phyloP scores from a whole-genome alignment of 306 rosid species.

The peach (Prunus persica) region DNA sequence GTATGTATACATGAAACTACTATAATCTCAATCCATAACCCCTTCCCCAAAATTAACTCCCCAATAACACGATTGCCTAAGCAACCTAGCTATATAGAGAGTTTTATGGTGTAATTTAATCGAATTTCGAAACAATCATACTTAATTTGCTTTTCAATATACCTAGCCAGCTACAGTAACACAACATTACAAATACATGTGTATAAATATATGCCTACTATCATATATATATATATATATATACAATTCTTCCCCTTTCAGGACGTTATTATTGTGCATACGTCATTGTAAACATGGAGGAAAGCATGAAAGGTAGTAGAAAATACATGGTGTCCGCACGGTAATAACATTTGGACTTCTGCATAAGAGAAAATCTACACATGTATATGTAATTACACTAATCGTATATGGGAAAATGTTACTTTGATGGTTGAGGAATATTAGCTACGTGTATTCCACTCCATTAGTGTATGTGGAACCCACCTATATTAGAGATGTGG shows the following conservation, averaged over 20 bases:
- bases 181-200: not conserved
- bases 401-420: not conserved
- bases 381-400: not conserved
- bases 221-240: no score
- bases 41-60: not conserved
- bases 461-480: no score
- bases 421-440: no score
- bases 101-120: not conserved
- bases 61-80: not conserved
- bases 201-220: not conserved
- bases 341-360: no score
- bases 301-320: no score
- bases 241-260: no score
- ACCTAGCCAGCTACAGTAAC: not conserved
- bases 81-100: not conserved
- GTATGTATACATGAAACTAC: constrained; percentile 9
- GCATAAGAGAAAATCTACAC: no score
- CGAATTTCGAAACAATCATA: not conserved
- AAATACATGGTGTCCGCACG: no score
- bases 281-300: no score
- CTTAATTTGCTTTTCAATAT: not conserved
- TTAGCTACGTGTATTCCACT: no score
- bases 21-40: not conserved
- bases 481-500: no score
- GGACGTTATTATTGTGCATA: no score